phyloP scores from a whole-genome alignment of 2,329 filamentous ascomycete species.

The Aspergillus ibericus region DNA sequence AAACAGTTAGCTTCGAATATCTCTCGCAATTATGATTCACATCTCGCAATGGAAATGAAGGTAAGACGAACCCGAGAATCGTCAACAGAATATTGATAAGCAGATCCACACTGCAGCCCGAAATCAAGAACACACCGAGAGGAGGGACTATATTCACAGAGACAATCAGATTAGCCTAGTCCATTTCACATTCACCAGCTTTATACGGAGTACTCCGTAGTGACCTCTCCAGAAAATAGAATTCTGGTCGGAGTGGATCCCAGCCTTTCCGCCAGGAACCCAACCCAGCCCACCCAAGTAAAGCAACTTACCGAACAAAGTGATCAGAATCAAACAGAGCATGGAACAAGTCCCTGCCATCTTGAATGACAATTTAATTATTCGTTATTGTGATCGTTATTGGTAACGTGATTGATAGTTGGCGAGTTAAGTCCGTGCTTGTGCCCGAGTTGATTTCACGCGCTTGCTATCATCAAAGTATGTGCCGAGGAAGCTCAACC shows the following conservation, averaged over 20 bases:
- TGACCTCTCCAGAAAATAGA: too few relatives aligned
- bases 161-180: background rate
- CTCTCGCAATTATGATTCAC: too few relatives aligned
- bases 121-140: constrained; percentile 62
- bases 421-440: background rate
- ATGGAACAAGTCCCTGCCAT: constrained; percentile 40
- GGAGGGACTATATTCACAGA: constrained; percentile 57
- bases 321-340: constrained; percentile 48
- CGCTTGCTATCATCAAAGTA: constrained; percentile 19
- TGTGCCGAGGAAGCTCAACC: constrained; percentile 28
- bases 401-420: too few relatives aligned
- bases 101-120: constrained; percentile 65
- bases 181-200: too few relatives aligned
- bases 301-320: constrained; percentile 44
- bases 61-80: constrained; percentile 56
- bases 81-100: constrained; percentile 68
- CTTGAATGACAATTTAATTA: constrained; percentile 9
- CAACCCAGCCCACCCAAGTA: too few relatives aligned
- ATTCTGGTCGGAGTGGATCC: too few relatives aligned
- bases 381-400: background rate
- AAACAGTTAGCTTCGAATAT: background rate
- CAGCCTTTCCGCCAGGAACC: background rate
- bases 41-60: background rate
- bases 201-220: too few relatives aligned
- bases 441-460: constrained; percentile 1